Evolutionary conservation across 441 rosid genomes (phyloP), one percentile per base, ranked within the genome.

Genomic region (Populus hybrid): DNA sequence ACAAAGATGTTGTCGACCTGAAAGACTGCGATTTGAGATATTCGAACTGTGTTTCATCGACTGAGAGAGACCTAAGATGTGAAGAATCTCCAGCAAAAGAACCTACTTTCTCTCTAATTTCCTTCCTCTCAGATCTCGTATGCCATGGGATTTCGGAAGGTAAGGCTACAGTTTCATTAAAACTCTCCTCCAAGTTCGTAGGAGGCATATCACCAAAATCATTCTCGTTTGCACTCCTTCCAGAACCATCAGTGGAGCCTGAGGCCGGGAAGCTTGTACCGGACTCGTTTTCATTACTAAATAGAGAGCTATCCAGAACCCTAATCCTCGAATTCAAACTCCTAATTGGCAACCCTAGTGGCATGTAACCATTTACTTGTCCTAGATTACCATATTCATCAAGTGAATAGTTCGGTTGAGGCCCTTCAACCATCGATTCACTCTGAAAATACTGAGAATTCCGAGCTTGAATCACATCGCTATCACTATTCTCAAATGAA

Each of bases 261-360:
- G 75, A 79, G 50, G 79, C 83, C 14, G 70, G 79, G 66, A 83
- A 77, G 83, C 79, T 71, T 8, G 88, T 80, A 81, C 77, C 76
- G 73, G 85, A 79, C 54, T 81, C 82, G 75, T 79, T 73, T 72
- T 76, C 84, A 38, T 77, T 77, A 40, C 81, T 80, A 70, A 73
- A 74, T 35, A 77, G 81, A 69, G 80, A 20, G 69, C 80, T 40
- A 73, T n/a, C 81, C 34, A 16, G 59, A 70, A 71, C 76, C 57
- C 46, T 74, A 32, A 65, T 46, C 70, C 81, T 78, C 6, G 88
- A 81, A 69, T 84, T 89, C 0, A 30, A 30, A 30, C 32, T 30
- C 32, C 32, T 30, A 30, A 30, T 30, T 30, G 98, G 98, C 82
- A 94, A 89, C 10, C 94, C 95, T 84, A 91, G 76, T 14, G 97